phyloP scores from a whole-genome alignment of 306 rosid genomes.

The Medicago arabica region DNA sequence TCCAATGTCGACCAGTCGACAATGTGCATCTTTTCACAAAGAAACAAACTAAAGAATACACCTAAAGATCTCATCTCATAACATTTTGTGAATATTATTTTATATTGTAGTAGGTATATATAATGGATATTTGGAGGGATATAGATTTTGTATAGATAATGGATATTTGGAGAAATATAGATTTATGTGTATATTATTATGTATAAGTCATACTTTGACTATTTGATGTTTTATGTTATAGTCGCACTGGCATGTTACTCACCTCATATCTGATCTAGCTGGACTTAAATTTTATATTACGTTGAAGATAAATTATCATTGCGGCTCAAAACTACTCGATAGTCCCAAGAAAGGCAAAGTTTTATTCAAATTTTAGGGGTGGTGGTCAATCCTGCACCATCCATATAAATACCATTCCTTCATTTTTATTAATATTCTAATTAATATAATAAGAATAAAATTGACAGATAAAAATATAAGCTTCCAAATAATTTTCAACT shows the following conservation, averaged over 20 bases:
- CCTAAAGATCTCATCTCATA: too few species aligned
- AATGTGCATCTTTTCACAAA: not conserved
- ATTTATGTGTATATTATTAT: too few species aligned
- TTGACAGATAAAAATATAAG: too few species aligned
- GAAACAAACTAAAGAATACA: not conserved
- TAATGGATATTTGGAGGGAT: not conserved
- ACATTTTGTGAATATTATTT: too few species aligned
- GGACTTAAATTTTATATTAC: not conserved
- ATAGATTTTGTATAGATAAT: too few species aligned
- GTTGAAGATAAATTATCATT: conserved; percentile 7
- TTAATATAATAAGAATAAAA: too few species aligned
- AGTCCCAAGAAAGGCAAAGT: not conserved
- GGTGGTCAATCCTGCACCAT: not conserved
- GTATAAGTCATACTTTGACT: not conserved
- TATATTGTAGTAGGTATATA: too few species aligned
- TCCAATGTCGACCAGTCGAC: conserved; percentile 12
- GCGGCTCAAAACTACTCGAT: not conserved
- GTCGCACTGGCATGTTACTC: not conserved
- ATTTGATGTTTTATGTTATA: not conserved
- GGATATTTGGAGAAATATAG: not conserved
- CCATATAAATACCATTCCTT: not conserved
- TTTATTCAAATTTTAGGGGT: not conserved
- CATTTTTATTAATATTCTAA: too few species aligned
- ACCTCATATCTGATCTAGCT: not conserved
- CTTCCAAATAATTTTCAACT: too few species aligned